phyloP scores from a whole-genome alignment of 176 grass and related monocot species.

The Dactylis glomerata region DNA sequence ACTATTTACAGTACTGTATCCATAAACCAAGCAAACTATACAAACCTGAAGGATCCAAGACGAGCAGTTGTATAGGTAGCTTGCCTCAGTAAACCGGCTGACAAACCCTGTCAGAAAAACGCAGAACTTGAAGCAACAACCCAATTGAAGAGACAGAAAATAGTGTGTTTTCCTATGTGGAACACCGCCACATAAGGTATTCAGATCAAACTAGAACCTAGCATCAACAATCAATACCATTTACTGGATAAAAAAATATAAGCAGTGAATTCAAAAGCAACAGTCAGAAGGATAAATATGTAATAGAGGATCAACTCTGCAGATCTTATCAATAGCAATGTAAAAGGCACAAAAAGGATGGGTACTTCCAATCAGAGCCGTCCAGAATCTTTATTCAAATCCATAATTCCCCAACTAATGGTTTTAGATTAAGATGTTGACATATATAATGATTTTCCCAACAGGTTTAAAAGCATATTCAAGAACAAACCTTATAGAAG shows the following conservation, averaged over 20 bases:
- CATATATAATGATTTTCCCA: neutral
- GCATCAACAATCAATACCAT: neutral
- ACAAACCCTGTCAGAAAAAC: slow-evolving; percentile 68
- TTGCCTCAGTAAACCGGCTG: slow-evolving; percentile 95
- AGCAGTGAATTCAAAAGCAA: neutral
- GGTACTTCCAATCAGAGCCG: no score
- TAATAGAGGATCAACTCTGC: neutral
- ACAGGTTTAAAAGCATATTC: neutral
- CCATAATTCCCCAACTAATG: no score
- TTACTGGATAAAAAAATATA: neutral
- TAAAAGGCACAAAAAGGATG: neutral
- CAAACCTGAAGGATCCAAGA: slow-evolving; percentile 94
- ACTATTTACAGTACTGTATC: neutral
- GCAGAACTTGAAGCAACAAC: slow-evolving; percentile 17
- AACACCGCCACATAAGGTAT: neutral
- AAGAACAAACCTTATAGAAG: slow-evolving; percentile 76
- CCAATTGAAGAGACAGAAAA: neutral
- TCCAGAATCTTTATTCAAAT: no score
- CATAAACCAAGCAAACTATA: neutral
- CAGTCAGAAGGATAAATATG: neutral
- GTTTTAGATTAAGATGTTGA: no score
- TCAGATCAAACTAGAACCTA: neutral
- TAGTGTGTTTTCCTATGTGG: neutral
- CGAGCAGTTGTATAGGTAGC: slow-evolving; percentile 92
- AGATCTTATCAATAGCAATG: neutral